These are phyloP conservation scores for Stenocarpella maydis DNA, from an alignment of 2,329 filamentous ascomycete genomes.

Conservation along the genomic window DNA sequence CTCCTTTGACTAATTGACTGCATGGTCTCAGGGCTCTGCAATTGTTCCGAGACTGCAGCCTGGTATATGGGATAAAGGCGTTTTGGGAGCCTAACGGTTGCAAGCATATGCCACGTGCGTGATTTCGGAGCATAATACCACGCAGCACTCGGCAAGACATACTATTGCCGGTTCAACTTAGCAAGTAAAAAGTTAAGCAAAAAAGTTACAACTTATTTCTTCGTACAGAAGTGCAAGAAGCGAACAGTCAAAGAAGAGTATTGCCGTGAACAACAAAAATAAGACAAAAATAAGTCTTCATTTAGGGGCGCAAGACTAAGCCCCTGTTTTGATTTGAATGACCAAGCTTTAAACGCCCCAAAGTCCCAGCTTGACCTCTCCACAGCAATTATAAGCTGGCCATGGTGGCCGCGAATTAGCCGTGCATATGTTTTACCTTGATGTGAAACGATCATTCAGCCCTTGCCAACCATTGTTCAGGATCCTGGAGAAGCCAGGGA, in stretches of 20 bases:
- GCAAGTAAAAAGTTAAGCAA: conserved; percentile 5
- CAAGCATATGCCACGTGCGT: neutral
- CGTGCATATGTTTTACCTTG: neutral
- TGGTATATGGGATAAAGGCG: conserved; percentile 3
- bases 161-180: neutral
- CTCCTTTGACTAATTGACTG: neutral
- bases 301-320: neutral
- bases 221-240: neutral
- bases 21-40: neutral
- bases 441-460: neutral
- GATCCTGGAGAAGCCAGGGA: neutral
- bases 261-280: neutral
- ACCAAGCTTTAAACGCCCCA: conserved; percentile 21
- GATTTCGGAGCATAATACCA: conserved; percentile 19
- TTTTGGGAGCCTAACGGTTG: neutral
- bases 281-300: neutral
- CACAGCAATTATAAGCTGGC: neutral
- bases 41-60: neutral
- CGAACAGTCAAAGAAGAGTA: neutral
- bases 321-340: neutral
- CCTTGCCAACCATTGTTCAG: neutral
- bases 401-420: neutral
- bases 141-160: neutral
- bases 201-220: neutral
- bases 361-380: neutral